These are phyloP conservation scores for Oxytropis ochrocephala DNA, from an alignment of 306 rosid genomes.

Conservation along the genomic window DNA sequence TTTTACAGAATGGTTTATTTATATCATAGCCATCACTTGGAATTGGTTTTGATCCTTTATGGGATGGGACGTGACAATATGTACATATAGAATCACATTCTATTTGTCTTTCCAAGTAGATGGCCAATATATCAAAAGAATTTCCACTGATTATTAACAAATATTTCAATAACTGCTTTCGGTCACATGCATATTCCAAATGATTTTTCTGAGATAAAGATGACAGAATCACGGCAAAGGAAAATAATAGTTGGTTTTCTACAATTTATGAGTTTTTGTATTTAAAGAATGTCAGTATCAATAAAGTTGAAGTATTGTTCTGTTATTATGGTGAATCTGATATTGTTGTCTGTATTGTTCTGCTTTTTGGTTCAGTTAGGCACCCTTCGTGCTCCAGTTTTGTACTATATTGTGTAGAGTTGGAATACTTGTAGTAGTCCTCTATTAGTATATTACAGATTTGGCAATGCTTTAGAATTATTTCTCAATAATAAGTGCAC, in stretches of 20 bases:
- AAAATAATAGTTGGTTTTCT: background rate
- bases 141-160: background rate
- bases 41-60: background rate
- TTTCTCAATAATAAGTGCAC: too few relatives aligned
- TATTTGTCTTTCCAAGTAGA: constrained; percentile 8
- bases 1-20: background rate
- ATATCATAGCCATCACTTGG: background rate
- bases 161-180: background rate
- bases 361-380: too few relatives aligned
- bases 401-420: too few relatives aligned
- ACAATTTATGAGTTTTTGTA: background rate
- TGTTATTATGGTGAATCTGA: too few relatives aligned
- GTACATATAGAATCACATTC: constrained; percentile 29
- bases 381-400: too few relatives aligned
- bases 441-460: too few relatives aligned
- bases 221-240: background rate
- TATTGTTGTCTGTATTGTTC: too few relatives aligned
- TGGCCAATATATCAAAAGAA: background rate
- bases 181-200: background rate
- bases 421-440: too few relatives aligned
- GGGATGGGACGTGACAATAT: background rate
- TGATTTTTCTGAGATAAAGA: background rate
- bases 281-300: background rate
- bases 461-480: too few relatives aligned
- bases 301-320: too few relatives aligned